Base-by-base conservation (phyloP, 371 early-diverging fungal species). In the Saksenaea oblongispora region DNA sequence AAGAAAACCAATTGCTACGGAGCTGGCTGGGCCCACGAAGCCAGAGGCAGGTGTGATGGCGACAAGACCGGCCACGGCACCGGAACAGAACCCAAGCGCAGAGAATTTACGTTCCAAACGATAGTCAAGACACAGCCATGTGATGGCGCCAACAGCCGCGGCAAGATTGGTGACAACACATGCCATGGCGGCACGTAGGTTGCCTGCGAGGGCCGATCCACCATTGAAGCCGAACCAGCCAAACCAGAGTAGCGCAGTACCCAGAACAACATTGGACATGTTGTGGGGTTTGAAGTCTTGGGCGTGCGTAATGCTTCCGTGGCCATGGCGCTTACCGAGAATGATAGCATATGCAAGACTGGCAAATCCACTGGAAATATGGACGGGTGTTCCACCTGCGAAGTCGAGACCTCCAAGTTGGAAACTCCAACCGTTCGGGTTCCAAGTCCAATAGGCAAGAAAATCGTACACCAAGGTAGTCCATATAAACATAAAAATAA, bases 391-490 rank as follows among this genome's bases (percentile, higher is more conserved):
- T 34, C 96, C 95, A 24, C 95, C 94, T 34, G 95, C 95, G 61
- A 88, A 95, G 76, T 95, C 94, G 35, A 91, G 78, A 9, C 61
- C 58, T 27, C 95, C 95, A 64, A 95, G 67, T 54, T 84, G 84
- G 56, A 70, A 74, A 60, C 88, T 74, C 95, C 95, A 96, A 4
- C 97, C 96, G 42, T 87, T 88, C 17, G 80, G 74, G 15, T 82
- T 83, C 97, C 97, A 96, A n/a, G 93, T 91, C 96, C 96, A 95
- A 82, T 90, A 94, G 31, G 96, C 95, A 56, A 92, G 87, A 37
- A 87, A 83, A 65, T 92, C 85, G 70, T 97, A 97, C 5, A 96
- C 94, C 42, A 95, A 54, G 1, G 96, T 95, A 0, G 93, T 84
- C 97, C 97, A 97, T 54, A 95, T 79, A 70, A 97, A 93, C 63